Percentiles rank a stretch among this genome's conserved stretches.
Conservation (phyloP, 2,329 filamentous ascomycete genomes). For the Pseudogymnoascus verrucosus region DNA sequence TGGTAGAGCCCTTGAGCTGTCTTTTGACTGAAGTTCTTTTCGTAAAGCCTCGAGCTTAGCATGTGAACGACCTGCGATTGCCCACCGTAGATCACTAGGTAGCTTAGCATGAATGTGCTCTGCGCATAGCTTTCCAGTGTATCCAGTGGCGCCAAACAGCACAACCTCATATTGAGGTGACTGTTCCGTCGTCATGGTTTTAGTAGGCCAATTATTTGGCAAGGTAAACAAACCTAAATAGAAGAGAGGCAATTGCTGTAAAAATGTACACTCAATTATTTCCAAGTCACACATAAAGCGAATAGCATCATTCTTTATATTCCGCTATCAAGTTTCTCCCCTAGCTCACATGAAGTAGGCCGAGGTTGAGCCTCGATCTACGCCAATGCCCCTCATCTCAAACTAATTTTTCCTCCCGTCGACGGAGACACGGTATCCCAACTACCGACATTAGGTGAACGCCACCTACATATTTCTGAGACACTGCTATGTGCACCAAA, state of each 20-base stretch:
- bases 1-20: background rate
- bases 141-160: slow-evolving; percentile 65
- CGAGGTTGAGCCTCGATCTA: background rate
- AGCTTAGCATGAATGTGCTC: slow-evolving; percentile 65
- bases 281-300: background rate
- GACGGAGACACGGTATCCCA: background rate
- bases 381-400: background rate
- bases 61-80: slow-evolving; percentile 73
- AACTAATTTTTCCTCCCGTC: background rate
- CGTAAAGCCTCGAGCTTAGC: slow-evolving; percentile 62
- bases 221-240: background rate
- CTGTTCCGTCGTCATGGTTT: background rate
- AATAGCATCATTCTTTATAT: background rate
- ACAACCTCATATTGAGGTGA: slow-evolving; percentile 52
- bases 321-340: background rate
- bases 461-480: background rate
- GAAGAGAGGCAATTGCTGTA: background rate
- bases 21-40: background rate
- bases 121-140: slow-evolving; percentile 70
- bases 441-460: background rate
- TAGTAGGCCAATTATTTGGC: background rate
- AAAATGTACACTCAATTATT: background rate
- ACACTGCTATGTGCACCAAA: background rate
- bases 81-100: slow-evolving; percentile 77
- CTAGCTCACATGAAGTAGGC: background rate